Percentiles rank a stretch among this genome's conserved stretches.
These are phyloP conservation scores for Coemansia sp. DNA, from an alignment of 192 early-diverging fungal species.

Conservation along the genomic window DNA sequence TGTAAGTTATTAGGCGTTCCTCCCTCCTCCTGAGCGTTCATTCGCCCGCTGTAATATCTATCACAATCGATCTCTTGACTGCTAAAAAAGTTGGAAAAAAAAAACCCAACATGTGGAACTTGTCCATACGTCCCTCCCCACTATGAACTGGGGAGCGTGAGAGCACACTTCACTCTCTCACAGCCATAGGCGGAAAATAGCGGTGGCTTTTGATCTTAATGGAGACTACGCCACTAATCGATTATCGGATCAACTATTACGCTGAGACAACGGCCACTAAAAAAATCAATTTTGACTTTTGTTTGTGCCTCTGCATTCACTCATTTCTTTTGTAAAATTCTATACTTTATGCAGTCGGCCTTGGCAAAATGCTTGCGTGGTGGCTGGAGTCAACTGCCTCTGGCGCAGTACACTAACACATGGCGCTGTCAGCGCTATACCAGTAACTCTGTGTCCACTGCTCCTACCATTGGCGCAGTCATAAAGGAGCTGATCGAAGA, in stretches of 20 bases:
- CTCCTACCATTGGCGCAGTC: background rate
- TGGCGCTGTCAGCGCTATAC: background rate
- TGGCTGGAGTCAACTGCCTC: background rate
- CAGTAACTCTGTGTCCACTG: background rate
- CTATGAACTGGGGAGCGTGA: background rate
- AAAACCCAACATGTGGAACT: conserved; percentile 42
- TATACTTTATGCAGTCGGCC: conserved; percentile 1
- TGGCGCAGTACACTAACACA: background rate
- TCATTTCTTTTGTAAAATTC: background rate
- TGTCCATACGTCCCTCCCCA: conserved; percentile 24
- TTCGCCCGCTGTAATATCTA: background rate
- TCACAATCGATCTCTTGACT: conserved; percentile 2
- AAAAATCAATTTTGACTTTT: no score
- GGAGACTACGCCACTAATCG: background rate
- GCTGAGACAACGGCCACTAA: background rate
- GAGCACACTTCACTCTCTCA: background rate
- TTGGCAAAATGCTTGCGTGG: conserved; percentile 6
- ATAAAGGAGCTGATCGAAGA: background rate
- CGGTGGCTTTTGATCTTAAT: no score
- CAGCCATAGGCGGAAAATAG: background rate
- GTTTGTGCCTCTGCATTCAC: background rate
- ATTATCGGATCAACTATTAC: background rate
- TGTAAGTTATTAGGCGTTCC: background rate
- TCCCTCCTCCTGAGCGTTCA: background rate
- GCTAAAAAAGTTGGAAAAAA: background rate